Base-by-base conservation (phyloP, 2,329 filamentous ascomycete species). In the Xylaria sp. region DNA sequence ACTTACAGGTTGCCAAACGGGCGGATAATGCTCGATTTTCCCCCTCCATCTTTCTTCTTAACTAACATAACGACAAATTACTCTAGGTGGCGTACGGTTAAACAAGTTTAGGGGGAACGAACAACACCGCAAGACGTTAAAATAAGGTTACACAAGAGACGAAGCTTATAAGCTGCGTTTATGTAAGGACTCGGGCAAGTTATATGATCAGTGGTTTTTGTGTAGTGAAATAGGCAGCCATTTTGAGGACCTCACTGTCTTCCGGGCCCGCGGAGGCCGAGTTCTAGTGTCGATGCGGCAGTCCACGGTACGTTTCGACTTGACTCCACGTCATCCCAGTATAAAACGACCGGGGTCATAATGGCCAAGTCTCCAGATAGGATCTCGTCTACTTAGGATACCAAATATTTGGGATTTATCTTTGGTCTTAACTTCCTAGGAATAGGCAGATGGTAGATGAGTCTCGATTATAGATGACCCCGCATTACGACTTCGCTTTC, bases 1-100 rank as follows among this genome's bases (percentile, higher is more conserved):
- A 61, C 66, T 58, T 71, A 71, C 69, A 71, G 2, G 54, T 71
- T 66, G 28, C 66, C 66, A 6, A 71, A 52, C 7, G 66, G 39
- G 18, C 69, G 69, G 54, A 69, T 61, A 41, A 66, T 64, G n/a
- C 28, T 31, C 13, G 66, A 15, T 31, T 63, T 63, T 34, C 9
- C 18, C 9, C 18, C 18, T 31, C 13, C 44, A 25, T 55, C 54
- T 23, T 54, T 66, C 7, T 55, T 66, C 7, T 1, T 20, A 7
- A 28, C 50, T 18, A 28, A 18, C 67, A 69, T 69, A 39, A 20
- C 37, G 48, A 58, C 44, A 23, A 31, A 31, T 12, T 58, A 23
- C 13, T 3, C 12, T n/a, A 2, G 8, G 1, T 9, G 8, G 1
- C 5, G 39, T 56, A 13, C 8, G n/a, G 20, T 23, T 20, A 51